Evolutionary conservation across 805 yeast genomes (phyloP), one percentile per base, ranked within the genome.

Genomic region (Myxozyma geophila): DNA sequence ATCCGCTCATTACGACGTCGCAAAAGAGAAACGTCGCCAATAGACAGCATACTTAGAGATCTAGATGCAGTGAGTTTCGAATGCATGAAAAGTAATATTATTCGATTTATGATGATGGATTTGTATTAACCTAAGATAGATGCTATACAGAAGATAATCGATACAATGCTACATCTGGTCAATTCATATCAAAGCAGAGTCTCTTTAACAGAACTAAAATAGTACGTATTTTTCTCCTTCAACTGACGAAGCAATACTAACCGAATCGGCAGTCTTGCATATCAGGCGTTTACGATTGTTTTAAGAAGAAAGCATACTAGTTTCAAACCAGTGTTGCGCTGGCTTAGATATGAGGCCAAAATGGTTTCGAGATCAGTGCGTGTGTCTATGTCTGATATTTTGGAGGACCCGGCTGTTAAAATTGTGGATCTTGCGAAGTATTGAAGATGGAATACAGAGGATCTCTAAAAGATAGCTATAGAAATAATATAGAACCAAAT

Each of bases 281-380:
- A 58, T 44, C n/a, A 40, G n/a, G 61, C 65, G 33, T 58, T 62
- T 41, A 15, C 19, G 4, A 28, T 41, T n/a, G 62, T 58, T 7
- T 55, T 62, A 13, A 39, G 36, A 15, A 44, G 60, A 6, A 62
- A 62, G 36, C 65, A 58, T 13, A 36, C 61, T 3, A 53, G 55
- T 9, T 57, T 62, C 39, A 52, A 35, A 35, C 51, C 55, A 3
- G 2, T 62, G 12, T 15, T 62, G 10, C 19, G 13, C n/a, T 62
- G 65, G 65, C 51, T 62, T 8, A 40, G 41, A 41, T 12, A 8
- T 13, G 39, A 52, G 35, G 41, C 7, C n/a, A 21, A 15, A 19
- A 17, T 23, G 41, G 17, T 55, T 23, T 52, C 58, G 6, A 9
- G 12, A 1, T 35, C 23, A 10, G 36, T 52, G 15, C 48, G 37